Conservation (phyloP, 2,329 filamentous ascomycete species). For the Curvularia eragrostidis region DNA sequence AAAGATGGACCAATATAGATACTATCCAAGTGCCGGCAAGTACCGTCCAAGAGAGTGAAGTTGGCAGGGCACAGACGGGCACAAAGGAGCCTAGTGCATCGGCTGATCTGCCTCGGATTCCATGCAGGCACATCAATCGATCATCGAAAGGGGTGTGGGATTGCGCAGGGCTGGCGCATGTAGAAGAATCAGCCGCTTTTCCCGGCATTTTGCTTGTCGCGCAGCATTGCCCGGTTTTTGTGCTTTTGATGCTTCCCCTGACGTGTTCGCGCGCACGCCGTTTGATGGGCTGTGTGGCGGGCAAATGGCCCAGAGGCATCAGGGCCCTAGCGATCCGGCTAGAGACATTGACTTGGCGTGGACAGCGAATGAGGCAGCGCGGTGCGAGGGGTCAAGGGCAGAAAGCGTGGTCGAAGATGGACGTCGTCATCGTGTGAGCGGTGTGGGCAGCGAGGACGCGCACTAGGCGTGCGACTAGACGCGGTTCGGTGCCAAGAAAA, state of each 20-base stretch:
- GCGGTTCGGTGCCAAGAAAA: conserved; percentile 8
- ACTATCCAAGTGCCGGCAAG: too few species aligned
- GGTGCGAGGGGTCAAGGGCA: conserved; percentile 3
- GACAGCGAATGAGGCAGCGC: conserved; percentile 9
- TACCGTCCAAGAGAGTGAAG: neutral
- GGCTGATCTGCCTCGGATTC: conserved; percentile 9
- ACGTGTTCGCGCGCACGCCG: conserved; percentile 4
- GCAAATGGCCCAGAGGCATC: neutral
- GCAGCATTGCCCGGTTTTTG: conserved; percentile 12
- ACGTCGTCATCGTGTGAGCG: conserved; percentile 20
- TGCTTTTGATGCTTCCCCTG: neutral
- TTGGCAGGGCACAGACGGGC: neutral
- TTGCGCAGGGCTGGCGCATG: conserved; percentile 25
- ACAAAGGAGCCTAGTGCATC: conserved; percentile 10
- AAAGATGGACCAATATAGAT: neutral
- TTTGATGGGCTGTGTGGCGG: conserved; percentile 9
- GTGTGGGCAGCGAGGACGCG: conserved; percentile 11
- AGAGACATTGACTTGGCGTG: neutral
- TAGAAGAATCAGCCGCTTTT: conserved; percentile 5
- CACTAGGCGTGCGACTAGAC: conserved; percentile 6
- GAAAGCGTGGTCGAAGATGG: conserved; percentile 1
- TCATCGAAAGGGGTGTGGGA: conserved; percentile 7
- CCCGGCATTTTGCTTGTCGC: conserved; percentile 7
- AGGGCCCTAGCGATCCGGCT: conserved; percentile 5
- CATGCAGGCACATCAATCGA: conserved; percentile 8